Evolutionary conservation across 768 basidiomycete genomes (phyloP).

Genomic region (Gloeostereum incarnatum): DNA sequence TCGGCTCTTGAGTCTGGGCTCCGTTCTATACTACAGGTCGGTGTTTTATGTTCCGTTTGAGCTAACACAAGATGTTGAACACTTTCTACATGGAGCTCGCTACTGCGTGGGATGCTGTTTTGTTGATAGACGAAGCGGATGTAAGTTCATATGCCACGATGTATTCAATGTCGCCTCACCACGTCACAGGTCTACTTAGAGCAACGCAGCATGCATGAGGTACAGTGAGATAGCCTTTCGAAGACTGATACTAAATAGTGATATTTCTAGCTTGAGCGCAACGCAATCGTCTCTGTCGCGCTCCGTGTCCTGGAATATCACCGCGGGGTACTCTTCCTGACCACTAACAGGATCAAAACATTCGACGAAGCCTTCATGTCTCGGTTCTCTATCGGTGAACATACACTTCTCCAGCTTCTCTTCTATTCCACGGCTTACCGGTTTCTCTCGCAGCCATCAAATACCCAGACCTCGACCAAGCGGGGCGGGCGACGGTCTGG

Average conservation of each 20-base stretch:
- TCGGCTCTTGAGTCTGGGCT: slow-evolving; percentile 12
- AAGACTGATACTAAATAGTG: too few relatives aligned
- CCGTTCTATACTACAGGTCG: slow-evolving; percentile 9
- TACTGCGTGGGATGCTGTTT: slow-evolving; percentile 13
- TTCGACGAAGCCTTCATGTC: slow-evolving; percentile 27
- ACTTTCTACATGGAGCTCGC: slow-evolving; percentile 8
- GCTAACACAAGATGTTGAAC: neutral
- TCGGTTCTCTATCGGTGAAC: slow-evolving; percentile 18
- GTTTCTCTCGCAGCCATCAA: slow-evolving; percentile 11
- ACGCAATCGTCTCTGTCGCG: slow-evolving; percentile 31
- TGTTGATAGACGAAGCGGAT: slow-evolving; percentile 12
- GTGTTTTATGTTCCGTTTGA: neutral
- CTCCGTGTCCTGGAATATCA: slow-evolving; percentile 10
- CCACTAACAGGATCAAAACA: slow-evolving; percentile 11
- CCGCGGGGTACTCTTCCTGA: slow-evolving; percentile 5
- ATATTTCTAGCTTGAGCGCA: too few relatives aligned
- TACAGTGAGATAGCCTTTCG: too few relatives aligned
- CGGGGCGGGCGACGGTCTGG: slow-evolving; percentile 10
- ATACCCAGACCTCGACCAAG: slow-evolving; percentile 10
- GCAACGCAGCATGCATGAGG: slow-evolving; percentile 25
- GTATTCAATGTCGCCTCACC: neutral
- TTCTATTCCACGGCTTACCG: neutral
- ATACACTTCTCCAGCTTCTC: neutral
- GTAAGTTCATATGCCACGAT: slow-evolving; percentile 2
- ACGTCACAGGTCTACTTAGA: slow-evolving; percentile 30